A percentile compares a stretch with the other conserved stretches of the same genome.
Conservation (phyloP, 805 yeast species). For the Lipomyces orientalis region DNA sequence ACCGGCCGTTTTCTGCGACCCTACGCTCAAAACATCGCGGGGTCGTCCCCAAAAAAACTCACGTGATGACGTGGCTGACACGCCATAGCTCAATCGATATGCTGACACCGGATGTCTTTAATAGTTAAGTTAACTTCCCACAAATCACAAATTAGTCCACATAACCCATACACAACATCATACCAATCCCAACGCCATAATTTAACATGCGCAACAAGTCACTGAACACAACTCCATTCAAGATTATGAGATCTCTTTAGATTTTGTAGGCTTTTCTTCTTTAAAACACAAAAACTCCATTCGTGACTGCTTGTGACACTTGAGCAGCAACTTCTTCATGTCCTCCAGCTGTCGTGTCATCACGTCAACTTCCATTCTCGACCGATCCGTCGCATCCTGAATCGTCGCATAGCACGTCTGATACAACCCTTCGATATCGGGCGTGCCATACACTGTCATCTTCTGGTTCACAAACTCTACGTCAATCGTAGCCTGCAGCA, state of each 20-base stretch:
- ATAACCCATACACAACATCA: neutral
- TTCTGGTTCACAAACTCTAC: slow-evolving; percentile 53
- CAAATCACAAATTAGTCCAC: neutral
- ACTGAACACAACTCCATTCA: neutral
- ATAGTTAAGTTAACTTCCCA: too few species aligned
- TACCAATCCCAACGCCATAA: neutral
- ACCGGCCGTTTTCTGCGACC: too few species aligned
- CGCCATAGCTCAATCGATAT: too few species aligned
- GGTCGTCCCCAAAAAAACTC: neutral
- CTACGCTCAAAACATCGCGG: too few species aligned
- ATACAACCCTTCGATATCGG: slow-evolving; percentile 25
- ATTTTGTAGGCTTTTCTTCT: slow-evolving; percentile 16
- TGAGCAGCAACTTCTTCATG: slow-evolving; percentile 30
- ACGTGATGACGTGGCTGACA: too few species aligned
- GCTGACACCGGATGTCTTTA: too few species aligned
- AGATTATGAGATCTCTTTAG: neutral
- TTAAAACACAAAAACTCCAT: slow-evolving; percentile 34
- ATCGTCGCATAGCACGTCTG: slow-evolving; percentile 32
- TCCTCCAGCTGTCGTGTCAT: slow-evolving; percentile 35
- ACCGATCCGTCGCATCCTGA: slow-evolving; percentile 33
- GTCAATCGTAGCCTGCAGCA: slow-evolving; percentile 60
- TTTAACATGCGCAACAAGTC: neutral
- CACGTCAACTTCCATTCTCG: slow-evolving; percentile 21
- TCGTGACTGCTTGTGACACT: slow-evolving; percentile 31
- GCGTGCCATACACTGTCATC: slow-evolving; percentile 27